Evolutionary conservation across 345 rosid species (phyloP), one percentile per base, ranked within the genome.

Genomic region (Carallia pectinifolia): DNA sequence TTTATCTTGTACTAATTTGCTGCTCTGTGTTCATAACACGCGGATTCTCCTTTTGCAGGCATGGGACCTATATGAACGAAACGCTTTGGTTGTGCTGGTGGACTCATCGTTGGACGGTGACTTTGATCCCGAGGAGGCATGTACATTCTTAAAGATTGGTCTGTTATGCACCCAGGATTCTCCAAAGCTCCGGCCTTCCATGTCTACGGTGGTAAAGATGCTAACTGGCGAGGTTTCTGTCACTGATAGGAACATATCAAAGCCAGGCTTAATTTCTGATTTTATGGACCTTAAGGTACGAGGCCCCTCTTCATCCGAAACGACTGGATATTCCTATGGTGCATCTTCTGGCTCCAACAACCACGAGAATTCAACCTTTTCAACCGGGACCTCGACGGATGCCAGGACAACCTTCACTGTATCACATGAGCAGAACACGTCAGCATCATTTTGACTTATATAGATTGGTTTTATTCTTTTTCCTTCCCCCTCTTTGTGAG

Each of bases 241-340:
- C 16, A 75, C 80, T 53, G 77, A 71, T 19, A 53, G 39, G 1
- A 81, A 68, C 72, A 85, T 90, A 74, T 56, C 78, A 61, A 87
- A 82, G 77, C 97, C 97, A 8, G 97, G 90, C 31, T 77, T 90
- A 61, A 87, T 90, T 8, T 80, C 93, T 5, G 97, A 90, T 74
- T 85, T 90, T 79, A 85, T 87, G 97, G 97, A 90, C 75, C 79
- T 90, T 74, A 87, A 86, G 84, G 86, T 88, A 53, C 81, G 81
- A 78, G 79, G 61, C 63, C 75, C 85, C 2, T 66, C 65, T 52
- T 5, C 67, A 47, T 72, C 64, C 74, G 55, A 65, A 59, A 71
- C 70, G 61, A 66, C 38, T 19, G 62, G 64, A 40, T 77, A 90
- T 53, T 76, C 90, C 23, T 80, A 74, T 10, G 74, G 68, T 60